Evolutionary conservation across 306 rosid genomes (phyloP).

Genomic region (Psophocarpus tetragonolobus): DNA sequence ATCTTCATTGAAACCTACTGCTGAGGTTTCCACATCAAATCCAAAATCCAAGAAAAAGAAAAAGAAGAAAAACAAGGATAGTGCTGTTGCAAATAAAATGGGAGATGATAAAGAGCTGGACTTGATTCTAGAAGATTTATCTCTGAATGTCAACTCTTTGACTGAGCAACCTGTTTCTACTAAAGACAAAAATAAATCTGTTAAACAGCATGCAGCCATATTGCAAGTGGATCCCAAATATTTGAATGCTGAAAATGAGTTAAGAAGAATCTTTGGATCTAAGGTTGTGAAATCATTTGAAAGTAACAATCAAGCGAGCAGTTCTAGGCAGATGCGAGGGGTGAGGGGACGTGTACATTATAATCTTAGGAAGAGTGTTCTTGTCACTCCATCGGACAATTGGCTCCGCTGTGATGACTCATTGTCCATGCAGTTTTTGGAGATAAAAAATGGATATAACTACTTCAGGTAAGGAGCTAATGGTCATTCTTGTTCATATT

Average conservation of each 20-base stretch:
- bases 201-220: constrained; percentile 39
- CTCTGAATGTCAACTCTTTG: constrained; percentile 44
- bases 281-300: constrained; percentile 93
- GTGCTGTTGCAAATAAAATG: constrained; percentile 40
- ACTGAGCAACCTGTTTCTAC: constrained; percentile 22
- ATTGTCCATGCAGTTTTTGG: constrained; percentile 79
- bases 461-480: constrained; percentile 68
- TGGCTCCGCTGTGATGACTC: constrained; percentile 96
- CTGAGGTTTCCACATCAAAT: constrained; percentile 46
- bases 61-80: constrained; percentile 74
- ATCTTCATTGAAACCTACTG: constrained; percentile 31
- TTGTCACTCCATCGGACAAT: constrained; percentile 75
- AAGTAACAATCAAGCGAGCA: constrained; percentile 71
- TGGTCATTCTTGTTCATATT: constrained; percentile 8
- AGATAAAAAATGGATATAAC: constrained; percentile 59
- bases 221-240: constrained; percentile 81
- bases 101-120: constrained; percentile 59
- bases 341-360: constrained; percentile 62
- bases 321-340: constrained; percentile 83
- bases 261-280: constrained; percentile 89
- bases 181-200: constrained; percentile 35
- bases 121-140: constrained; percentile 56
- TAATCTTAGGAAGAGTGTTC: constrained; percentile 66
- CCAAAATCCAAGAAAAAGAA: constrained; percentile 84
- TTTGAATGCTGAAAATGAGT: constrained; percentile 89